Conservation (phyloP, 306 rosid genomes). For the Luffa aegyptiaca region DNA sequence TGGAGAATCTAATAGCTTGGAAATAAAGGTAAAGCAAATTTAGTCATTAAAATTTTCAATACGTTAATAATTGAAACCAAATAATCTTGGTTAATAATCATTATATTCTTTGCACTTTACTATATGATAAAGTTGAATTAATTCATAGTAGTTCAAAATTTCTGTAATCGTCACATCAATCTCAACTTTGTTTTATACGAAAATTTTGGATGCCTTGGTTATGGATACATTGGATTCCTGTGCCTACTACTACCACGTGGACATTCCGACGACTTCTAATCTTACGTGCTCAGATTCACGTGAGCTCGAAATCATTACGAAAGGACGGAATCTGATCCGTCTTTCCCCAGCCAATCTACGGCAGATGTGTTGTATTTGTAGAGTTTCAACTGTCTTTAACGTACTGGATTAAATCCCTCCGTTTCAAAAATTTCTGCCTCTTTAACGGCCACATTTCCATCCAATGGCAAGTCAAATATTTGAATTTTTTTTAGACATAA, state of each 20-base stretch:
- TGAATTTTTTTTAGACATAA: too few species aligned
- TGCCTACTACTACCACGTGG: background rate
- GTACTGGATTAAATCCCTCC: background rate
- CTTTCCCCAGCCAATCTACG: background rate
- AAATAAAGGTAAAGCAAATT: background rate
- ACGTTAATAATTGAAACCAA: background rate
- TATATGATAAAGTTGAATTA: background rate
- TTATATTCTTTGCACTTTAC: background rate
- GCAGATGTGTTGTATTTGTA: background rate
- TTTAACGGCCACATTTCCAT: background rate
- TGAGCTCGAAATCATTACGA: background rate
- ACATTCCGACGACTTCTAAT: background rate
- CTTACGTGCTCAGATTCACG: background rate
- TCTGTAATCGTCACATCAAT: background rate
- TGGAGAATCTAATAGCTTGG: background rate
- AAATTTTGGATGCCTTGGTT: background rate
- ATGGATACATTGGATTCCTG: constrained; percentile 4
- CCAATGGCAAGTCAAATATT: background rate
- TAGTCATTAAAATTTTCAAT: background rate
- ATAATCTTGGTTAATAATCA: background rate
- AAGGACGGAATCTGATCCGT: background rate
- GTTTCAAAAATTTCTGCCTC: too few species aligned
- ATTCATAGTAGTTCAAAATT: background rate
- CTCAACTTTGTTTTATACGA: background rate
- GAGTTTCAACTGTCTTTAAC: background rate